Base-by-base conservation (phyloP, 2,329 filamentous ascomycete species). In the Truncatella angustata region DNA sequence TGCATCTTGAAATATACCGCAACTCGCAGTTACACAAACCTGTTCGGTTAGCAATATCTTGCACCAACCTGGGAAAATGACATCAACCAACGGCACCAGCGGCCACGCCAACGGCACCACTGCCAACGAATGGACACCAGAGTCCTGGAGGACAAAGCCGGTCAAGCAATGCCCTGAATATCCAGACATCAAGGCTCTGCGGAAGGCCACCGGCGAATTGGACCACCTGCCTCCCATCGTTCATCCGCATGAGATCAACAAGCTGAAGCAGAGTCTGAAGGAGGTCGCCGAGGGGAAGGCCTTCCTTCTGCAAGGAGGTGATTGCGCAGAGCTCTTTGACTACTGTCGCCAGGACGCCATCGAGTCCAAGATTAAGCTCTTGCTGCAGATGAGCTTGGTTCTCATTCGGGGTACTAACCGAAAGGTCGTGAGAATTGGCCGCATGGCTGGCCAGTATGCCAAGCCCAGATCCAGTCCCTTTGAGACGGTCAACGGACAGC, bases 391-490 rank as follows among this genome's bases (percentile, higher is more conserved):
- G 93, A 96, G 90, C 59, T 75, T 99, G 61, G 90, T 99, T 1
- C 79, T 99, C 54, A 92, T 97, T 68, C 97, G 92, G 87, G 94
- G 90, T 60, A 80, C 79, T 54, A 78, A 81, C 72, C 85, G 85
- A 73, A 89, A 90, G 5, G 91, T 99, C 4, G 91, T 99, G 44
- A 85, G 94, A 60, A 96, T 99, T 64, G 94, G 91, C 14, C 85
- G 94, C 55, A 97, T 97, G 85, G 94, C 94, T 11, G 94, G 94
- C 3, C 94, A 99, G 77, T 99, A 96, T 66, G 94, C 94, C 26
- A 99, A 99, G 73, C 94, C 93, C 2, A 80, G 94, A 52, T 96
- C 91, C 4, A 96, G 87, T 61, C 89, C 93, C 0, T 92, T 85
- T 34, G 94, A 99, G 74, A 80, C 85, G 2, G 75, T 95, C 47